Evolutionary conservation across 2,329 filamentous ascomycete genomes (phyloP).

Genomic region (Cryphonectria japonica): DNA sequence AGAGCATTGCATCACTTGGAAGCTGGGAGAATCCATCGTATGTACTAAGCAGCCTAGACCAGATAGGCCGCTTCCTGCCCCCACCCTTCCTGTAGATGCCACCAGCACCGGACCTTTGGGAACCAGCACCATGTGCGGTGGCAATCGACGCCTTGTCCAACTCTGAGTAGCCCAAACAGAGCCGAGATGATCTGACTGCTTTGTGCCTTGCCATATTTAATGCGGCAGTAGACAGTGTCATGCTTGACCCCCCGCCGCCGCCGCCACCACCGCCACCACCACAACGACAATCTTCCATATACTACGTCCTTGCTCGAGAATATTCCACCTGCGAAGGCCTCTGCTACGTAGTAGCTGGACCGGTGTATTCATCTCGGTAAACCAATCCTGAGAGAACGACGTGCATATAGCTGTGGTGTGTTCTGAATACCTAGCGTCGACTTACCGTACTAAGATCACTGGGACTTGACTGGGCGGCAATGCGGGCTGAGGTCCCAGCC

Average conservation of each 20-base stretch:
- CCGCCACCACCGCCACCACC: neutral
- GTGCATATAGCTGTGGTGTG: neutral
- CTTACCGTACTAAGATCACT: neutral
- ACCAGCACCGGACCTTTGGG: neutral
- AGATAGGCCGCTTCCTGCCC: neutral
- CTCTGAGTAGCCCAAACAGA: neutral
- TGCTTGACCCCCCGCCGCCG: neutral
- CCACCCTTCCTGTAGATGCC: neutral
- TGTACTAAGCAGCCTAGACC: neutral
- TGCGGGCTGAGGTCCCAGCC: conserved; percentile 13
- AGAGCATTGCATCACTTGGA: neutral
- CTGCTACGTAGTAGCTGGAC: neutral
- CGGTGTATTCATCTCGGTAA: conserved; percentile 1
- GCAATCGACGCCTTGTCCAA: neutral
- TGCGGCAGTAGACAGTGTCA: neutral
- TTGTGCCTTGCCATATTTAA: neutral
- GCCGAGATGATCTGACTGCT: neutral
- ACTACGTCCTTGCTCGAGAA: neutral
- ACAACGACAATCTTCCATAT: neutral
- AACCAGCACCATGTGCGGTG: neutral
- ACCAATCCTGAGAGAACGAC: neutral
- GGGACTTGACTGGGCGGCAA: neutral
- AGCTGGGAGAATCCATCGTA: neutral
- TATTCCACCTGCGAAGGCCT: neutral
- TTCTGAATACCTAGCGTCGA: neutral